phyloP scores from a whole-genome alignment of 345 rosid species.

The Barbarea vulgaris region DNA sequence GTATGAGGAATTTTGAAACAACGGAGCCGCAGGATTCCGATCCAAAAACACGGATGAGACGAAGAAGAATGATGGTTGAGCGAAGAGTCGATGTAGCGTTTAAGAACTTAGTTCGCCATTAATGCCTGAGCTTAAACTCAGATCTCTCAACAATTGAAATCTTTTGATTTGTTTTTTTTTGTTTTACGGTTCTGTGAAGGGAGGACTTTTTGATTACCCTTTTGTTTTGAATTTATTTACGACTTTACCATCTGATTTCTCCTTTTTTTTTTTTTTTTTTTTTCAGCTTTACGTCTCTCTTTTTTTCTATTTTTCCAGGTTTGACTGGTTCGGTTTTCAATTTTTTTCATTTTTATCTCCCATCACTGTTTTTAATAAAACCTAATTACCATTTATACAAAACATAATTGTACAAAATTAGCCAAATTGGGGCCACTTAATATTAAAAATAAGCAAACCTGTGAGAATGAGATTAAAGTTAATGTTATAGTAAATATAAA shows the following conservation, averaged over 20 bases:
- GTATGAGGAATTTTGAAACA: background rate
- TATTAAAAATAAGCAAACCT: background rate
- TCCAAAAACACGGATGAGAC: conserved; percentile 19
- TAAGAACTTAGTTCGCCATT: conserved; percentile 32
- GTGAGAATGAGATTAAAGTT: background rate
- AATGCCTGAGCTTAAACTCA: conserved; percentile 45
- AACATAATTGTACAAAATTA: no score
- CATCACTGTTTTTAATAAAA: no score
- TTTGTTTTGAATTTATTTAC: conserved; percentile 26
- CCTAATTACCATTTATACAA: no score
- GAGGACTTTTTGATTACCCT: conserved; percentile 24
- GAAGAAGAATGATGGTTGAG: background rate
- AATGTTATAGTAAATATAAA: background rate
- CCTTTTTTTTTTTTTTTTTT: background rate
- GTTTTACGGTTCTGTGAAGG: conserved; percentile 15
- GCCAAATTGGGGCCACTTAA: no score
- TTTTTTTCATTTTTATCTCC: no score
- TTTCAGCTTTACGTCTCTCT: conserved; percentile 20
- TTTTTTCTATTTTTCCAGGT: conserved; percentile 31
- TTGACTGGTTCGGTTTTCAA: conserved; percentile 25
- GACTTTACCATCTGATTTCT: conserved; percentile 28
- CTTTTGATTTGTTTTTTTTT: conserved; percentile 26
- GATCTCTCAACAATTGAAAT: conserved; percentile 37
- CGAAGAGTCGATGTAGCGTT: conserved; percentile 11
- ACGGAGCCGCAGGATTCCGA: conserved; percentile 23